Evolutionary conservation across 768 basidiomycete species (phyloP).

Genomic region (Mycena vulgaris): DNA sequence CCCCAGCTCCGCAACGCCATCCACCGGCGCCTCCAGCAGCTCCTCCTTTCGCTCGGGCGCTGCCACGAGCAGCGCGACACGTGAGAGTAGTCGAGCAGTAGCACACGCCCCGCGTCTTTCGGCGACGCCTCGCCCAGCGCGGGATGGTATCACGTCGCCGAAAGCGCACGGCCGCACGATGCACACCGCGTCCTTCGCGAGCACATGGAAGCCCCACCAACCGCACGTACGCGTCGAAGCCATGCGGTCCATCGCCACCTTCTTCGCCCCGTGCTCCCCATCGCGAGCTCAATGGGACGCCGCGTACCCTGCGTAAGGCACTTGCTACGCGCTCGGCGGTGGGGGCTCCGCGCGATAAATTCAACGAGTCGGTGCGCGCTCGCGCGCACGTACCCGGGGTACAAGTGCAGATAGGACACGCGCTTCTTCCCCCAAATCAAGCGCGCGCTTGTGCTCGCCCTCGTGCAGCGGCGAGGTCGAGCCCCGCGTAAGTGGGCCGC

Average conservation of each 20-base stretch:
- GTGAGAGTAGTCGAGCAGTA: conserved; percentile 98
- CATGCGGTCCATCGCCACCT: conserved; percentile 90
- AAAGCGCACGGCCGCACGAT: conserved; percentile 96
- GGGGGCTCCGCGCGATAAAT: conserved; percentile 69
- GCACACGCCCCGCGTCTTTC: conserved; percentile 74
- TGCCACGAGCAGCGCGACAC: conserved; percentile 82
- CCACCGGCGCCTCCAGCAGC: conserved; percentile 20
- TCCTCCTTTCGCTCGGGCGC: conserved; percentile 1
- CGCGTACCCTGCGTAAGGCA: conserved; percentile 82
- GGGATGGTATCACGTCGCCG: conserved; percentile 97
- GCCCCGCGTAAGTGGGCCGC: conserved; percentile 81
- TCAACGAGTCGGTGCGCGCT: conserved; percentile 92
- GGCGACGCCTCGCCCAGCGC: conserved; percentile 91
- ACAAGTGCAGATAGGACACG: conserved; percentile 96
- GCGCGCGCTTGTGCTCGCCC: conserved; percentile 93
- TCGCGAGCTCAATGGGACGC: conserved; percentile 76
- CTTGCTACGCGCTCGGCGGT: conserved; percentile 50
- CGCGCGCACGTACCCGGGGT: conserved; percentile 92
- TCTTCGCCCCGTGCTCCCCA: conserved; percentile 58
- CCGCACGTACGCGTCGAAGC: conserved; percentile 91
- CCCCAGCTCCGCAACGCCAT: conserved; percentile 75
- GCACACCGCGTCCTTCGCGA: conserved; percentile 97
- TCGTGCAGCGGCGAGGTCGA: conserved; percentile 82
- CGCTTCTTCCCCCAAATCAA: conserved; percentile 82
- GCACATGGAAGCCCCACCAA: conserved; percentile 88